Evolutionary conservation across 2,329 filamentous ascomycete genomes (phyloP), one percentile per base, ranked within the genome.

Genomic region (Tolypocladium endophyticum): DNA sequence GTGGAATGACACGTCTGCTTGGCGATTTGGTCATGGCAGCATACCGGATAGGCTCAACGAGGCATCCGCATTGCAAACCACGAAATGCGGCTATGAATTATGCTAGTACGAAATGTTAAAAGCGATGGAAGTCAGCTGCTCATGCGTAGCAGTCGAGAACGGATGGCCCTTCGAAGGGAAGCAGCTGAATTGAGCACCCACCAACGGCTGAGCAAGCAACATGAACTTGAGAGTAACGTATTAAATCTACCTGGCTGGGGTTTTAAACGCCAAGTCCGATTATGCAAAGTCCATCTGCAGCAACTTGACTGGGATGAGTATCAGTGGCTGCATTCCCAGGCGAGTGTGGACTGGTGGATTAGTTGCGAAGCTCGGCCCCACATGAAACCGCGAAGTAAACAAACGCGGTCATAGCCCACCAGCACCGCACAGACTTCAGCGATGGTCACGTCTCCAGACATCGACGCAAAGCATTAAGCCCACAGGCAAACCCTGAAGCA

Each of bases 321-420:
- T 25, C 33, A 23, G 35, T n/a, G 25, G 36, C 36, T 16, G 23
- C 55, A 56, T 56, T 41, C 36, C 56, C 35, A 18, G 57, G 18
- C 25, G 9, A 53, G 28, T 4, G 47, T 33, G 18, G 28, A n/a
- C n/a, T 47, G 28, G 25, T 53, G 28, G 50, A 20, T 50, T 33
- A 4, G 7, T 12, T 9, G 41, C 23, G 20, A 6, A 4, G 28
- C 25, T n/a, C 56, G 28, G 60, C 59, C 59, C 63, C 60, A 62
- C 61, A 59, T 53, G 56, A 54, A 3, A 30, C 58, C 59, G 35
- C 35, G 58, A 63, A 67, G 69, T 71, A 71, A 71, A 71, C 69
- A 71, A 71, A 71, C 69, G 66, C 66, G 66, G 55, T 63, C 33
- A 28, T 39, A 33, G 35, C 53, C 56, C 41, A 55, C 50, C 53